Conservation (phyloP, 495 filamentous ascomycete species). For the Daldinia caldariorum region DNA sequence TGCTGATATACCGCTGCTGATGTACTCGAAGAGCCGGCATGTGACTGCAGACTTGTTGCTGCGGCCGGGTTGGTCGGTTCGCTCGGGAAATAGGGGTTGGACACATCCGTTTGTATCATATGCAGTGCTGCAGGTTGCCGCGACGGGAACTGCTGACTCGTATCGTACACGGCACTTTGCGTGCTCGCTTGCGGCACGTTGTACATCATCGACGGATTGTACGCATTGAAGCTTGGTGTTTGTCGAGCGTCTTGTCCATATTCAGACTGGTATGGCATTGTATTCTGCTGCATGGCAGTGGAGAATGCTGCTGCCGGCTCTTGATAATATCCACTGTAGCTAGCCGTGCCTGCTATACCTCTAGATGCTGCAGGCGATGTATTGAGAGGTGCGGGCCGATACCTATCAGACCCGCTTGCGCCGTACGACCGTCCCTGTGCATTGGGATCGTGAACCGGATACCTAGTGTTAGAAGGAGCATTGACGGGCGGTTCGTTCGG, state of each 20-base stretch:
- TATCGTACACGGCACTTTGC: constrained; percentile 76
- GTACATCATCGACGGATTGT: constrained; percentile 76
- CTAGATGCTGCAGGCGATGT: constrained; percentile 54
- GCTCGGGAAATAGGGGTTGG: constrained; percentile 80
- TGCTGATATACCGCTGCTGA: constrained; percentile 62
- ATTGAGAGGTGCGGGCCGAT: constrained; percentile 56
- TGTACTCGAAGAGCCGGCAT: constrained; percentile 51
- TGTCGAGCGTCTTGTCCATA: constrained; percentile 64
- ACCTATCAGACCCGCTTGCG: constrained; percentile 58
- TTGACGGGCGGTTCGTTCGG: constrained; percentile 70
- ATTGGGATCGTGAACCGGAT: constrained; percentile 54
- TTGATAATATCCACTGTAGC: constrained; percentile 67
- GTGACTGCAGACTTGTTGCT: constrained; percentile 56
- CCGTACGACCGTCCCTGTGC: constrained; percentile 55
- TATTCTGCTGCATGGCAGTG: constrained; percentile 57
- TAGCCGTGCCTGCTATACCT: constrained; percentile 56
- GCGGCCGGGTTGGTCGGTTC: constrained; percentile 73
- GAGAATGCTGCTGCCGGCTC: constrained; percentile 62
- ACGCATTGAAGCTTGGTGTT: constrained; percentile 58
- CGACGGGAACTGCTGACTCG: constrained; percentile 78
- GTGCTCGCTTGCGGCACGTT: constrained; percentile 75
- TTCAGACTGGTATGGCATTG: constrained; percentile 64
- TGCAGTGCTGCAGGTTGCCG: constrained; percentile 86
- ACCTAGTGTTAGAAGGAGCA: constrained; percentile 55
- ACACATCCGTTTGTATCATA: constrained; percentile 72